phyloP scores from a whole-genome alignment of 371 early-diverging fungal species.

The Apophysomyces sp. region DNA sequence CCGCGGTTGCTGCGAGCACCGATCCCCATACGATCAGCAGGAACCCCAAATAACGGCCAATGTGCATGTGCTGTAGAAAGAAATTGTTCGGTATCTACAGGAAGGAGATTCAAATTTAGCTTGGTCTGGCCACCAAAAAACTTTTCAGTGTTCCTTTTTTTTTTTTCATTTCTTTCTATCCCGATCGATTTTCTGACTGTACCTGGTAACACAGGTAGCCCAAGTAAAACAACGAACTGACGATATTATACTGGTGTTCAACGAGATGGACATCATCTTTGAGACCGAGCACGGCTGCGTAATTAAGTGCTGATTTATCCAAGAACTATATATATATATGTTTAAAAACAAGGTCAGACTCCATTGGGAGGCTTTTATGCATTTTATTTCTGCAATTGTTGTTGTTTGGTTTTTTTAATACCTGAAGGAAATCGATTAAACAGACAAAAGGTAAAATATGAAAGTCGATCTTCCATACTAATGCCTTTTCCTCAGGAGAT shows the following conservation, averaged over 20 bases:
- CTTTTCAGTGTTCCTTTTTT: not conserved
- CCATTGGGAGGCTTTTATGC: no score
- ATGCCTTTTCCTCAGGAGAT: constrained; percentile 10
- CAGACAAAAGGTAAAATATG: constrained; percentile 14
- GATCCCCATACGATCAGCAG: constrained; percentile 33
- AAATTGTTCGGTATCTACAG: constrained; percentile 37
- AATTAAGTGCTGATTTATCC: constrained; percentile 32
- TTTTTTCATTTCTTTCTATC: not conserved
- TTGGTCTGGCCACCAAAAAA: not conserved
- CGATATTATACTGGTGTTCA: constrained; percentile 26
- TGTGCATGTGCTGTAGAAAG: constrained; percentile 28
- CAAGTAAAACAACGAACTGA: constrained; percentile 34
- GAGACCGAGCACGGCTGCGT: constrained; percentile 26
- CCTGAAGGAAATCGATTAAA: constrained; percentile 17
- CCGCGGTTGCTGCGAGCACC: constrained; percentile 19
- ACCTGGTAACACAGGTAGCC: constrained; percentile 41
- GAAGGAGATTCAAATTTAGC: not conserved
- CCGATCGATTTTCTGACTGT: not conserved
- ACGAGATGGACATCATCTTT: constrained; percentile 18
- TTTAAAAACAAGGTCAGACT: no score
- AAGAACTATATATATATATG: constrained; percentile 19
- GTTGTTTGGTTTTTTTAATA: no score
- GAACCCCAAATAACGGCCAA: constrained; percentile 31
- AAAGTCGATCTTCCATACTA: constrained; percentile 15
- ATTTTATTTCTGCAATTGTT: no score